Percentiles rank a stretch among this genome's conserved stretches.
phyloP scores from a whole-genome alignment of 2,329 filamentous ascomycete species.

The Alternaria triticimaculans region DNA sequence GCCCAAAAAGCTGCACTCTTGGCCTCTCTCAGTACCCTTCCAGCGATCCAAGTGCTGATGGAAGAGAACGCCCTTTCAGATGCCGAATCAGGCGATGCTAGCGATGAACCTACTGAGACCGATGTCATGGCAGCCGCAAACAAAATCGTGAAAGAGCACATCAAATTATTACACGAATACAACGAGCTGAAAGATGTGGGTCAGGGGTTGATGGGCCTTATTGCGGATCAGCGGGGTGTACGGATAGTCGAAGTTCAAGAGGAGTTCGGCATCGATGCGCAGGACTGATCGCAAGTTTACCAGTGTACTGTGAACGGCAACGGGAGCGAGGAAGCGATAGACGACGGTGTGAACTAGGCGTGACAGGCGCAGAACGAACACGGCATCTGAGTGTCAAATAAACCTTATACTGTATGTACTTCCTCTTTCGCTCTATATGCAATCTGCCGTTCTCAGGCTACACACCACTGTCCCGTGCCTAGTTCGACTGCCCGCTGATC shows the following conservation, averaged over 20 bases:
- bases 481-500: neutral
- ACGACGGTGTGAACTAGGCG: neutral
- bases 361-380: neutral
- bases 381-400: neutral
- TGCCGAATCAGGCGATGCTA: slow-evolving; percentile 8
- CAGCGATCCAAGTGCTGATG: slow-evolving; percentile 45
- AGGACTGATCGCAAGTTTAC: slow-evolving; percentile 45
- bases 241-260: slow-evolving; percentile 59
- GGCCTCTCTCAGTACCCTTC: slow-evolving; percentile 35
- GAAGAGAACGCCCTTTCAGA: slow-evolving; percentile 35
- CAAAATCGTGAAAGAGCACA: slow-evolving; percentile 66
- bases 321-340: neutral
- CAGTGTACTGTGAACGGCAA: neutral
- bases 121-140: slow-evolving; percentile 54
- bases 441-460: neutral
- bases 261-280: slow-evolving; percentile 54
- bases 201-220: slow-evolving; percentile 69
- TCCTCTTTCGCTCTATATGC: neutral
- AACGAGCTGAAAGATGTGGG: slow-evolving; percentile 75
- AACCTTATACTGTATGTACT: slow-evolving; percentile 1
- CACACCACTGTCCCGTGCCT: neutral
- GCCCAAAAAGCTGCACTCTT: slow-evolving; percentile 50
- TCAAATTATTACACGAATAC: slow-evolving; percentile 70
- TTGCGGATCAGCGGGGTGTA: slow-evolving; percentile 69
- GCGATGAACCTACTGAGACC: slow-evolving; percentile 37